phyloP scores from a whole-genome alignment of 768 basidiomycete species.

The Tulasnella sp. region DNA sequence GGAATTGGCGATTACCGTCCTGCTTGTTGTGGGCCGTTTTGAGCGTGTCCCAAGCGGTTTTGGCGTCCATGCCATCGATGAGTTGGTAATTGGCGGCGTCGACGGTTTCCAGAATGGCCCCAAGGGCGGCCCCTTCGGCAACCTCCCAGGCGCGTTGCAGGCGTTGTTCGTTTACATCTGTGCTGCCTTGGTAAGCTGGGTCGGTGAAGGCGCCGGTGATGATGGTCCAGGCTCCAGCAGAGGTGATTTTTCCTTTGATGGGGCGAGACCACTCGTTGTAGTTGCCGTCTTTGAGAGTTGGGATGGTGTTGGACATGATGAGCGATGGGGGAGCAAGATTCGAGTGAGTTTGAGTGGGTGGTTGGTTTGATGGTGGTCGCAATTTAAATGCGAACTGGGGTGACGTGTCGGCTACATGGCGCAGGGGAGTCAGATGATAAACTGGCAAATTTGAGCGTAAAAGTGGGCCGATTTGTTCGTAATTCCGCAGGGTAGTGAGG shows the following conservation, averaged over 20 bases:
- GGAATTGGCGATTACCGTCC: not conserved
- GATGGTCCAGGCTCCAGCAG: not conserved
- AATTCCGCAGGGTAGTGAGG: too few species aligned
- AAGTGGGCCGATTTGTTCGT: too few species aligned
- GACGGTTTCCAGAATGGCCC: not conserved
- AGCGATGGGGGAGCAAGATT: too few species aligned
- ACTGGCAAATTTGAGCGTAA: too few species aligned
- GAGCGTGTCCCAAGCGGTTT: not conserved
- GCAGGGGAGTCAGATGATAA: too few species aligned
- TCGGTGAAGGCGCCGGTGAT: not conserved
- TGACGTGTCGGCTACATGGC: too few species aligned
- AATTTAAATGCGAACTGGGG: too few species aligned
- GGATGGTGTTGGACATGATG: too few species aligned
- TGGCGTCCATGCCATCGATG: constrained; percentile 2
- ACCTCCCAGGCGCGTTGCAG: not conserved
- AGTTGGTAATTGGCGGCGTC: not conserved
- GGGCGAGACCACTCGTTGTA: not conserved
- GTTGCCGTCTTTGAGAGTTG: too few species aligned
- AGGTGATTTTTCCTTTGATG: not conserved
- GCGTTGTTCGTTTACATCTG: not conserved
- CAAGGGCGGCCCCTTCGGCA: too few species aligned
- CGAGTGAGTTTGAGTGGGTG: too few species aligned
- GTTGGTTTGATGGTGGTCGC: too few species aligned
- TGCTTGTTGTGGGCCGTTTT: not conserved
- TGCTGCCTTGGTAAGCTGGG: not conserved